Evolutionary conservation across 2,329 filamentous ascomycete species (phyloP).

Genomic region (Colletotrichum lentis): DNA sequence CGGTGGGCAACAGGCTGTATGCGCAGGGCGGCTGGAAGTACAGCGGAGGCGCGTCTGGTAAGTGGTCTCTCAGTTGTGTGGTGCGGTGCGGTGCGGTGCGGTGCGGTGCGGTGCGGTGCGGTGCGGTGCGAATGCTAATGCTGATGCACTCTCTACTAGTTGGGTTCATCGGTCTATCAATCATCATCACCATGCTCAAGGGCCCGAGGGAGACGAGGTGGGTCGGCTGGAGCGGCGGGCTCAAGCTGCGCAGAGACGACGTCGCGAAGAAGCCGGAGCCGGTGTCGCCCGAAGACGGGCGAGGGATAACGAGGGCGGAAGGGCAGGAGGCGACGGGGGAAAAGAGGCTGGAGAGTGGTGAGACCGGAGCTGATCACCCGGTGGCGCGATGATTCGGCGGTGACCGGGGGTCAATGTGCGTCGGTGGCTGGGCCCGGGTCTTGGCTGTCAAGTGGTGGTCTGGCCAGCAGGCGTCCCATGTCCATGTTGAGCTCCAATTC

Average conservation of each 20-base stretch:
- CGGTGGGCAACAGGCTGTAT: slow-evolving; percentile 63
- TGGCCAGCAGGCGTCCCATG: neutral
- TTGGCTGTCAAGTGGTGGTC: neutral
- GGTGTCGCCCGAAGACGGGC: slow-evolving; percentile 26
- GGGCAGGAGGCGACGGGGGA: slow-evolving; percentile 1
- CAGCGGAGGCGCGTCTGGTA: slow-evolving; percentile 55
- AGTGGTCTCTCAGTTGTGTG: slow-evolving; percentile 34
- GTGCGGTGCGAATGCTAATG: neutral
- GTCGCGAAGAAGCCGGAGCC: slow-evolving; percentile 10
- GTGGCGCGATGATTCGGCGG: slow-evolving; percentile 16
- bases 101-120: too few species aligned
- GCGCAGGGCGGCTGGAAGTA: slow-evolving; percentile 60
- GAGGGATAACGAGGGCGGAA: neutral
- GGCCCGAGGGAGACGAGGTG: slow-evolving; percentile 35
- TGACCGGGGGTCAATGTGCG: slow-evolving; percentile 9
- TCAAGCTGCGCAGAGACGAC: slow-evolving; percentile 27
- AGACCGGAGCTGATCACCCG: neutral
- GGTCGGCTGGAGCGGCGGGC: slow-evolving; percentile 37
- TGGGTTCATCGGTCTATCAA: slow-evolving; percentile 37
- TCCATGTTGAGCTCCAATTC: neutral
- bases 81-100: too few species aligned
- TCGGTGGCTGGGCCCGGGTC: neutral
- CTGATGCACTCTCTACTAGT: neutral
- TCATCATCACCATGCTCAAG: slow-evolving; percentile 33
- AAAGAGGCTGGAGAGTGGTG: neutral